Conservation (phyloP, 1,139 yeast species). For the Blastobotrys indianensis region DNA sequence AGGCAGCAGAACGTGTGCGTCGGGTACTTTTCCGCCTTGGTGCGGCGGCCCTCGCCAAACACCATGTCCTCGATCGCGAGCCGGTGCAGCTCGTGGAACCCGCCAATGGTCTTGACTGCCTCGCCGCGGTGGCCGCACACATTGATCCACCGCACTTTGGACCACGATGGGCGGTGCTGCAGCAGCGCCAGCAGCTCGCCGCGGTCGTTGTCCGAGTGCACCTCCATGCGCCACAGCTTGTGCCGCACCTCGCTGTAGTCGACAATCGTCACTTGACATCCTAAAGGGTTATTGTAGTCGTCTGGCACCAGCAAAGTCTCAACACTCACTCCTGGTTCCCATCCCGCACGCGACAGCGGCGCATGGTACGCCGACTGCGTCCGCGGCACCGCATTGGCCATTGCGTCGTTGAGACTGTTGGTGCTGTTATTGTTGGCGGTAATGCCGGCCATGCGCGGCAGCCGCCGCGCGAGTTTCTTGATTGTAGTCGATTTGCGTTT, state of each 20-base stretch:
- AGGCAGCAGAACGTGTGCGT: constrained; percentile 46
- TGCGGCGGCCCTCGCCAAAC: constrained; percentile 48
- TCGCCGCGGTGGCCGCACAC: constrained; percentile 54
- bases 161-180: constrained; percentile 40
- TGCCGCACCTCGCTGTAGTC: constrained; percentile 42
- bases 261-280: constrained; percentile 44
- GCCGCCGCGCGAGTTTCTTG: no score
- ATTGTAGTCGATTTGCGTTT: no score
- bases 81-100: constrained; percentile 40
- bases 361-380: no score
- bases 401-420: no score
- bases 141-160: constrained; percentile 48
- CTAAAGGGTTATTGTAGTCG: constrained; percentile 34
- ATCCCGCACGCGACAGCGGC: constrained; percentile 31
- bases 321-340: constrained; percentile 54
- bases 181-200: constrained; percentile 17
- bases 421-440: no score
- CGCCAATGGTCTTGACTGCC: constrained; percentile 41
- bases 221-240: constrained; percentile 36
- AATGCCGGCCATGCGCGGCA: no score
- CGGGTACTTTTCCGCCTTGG: constrained; percentile 47
- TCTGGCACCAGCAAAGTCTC: constrained; percentile 30
- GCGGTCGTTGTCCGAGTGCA: constrained; percentile 15
- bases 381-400: no score
- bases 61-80: constrained; percentile 53